These are phyloP conservation scores for Vavraia culicis DNA, from an alignment of 371 early-diverging fungal genomes.

Conservation along the genomic window DNA sequence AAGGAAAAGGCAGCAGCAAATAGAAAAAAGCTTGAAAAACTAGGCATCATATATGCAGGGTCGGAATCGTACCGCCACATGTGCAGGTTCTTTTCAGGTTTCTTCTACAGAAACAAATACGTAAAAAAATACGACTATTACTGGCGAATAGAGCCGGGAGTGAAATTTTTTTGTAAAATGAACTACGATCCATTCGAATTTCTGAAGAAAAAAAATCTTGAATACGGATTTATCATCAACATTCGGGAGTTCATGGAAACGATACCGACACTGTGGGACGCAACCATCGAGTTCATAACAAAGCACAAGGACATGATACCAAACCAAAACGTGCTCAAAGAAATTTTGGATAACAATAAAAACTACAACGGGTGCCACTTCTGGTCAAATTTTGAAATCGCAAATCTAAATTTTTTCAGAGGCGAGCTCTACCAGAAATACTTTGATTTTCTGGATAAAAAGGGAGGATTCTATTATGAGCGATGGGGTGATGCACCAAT, in stretches of 20 bases:
- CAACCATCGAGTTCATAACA: slow-evolving; percentile 44
- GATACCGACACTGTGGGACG: slow-evolving; percentile 56
- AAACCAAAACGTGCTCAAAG: slow-evolving; percentile 14
- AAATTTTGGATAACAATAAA: slow-evolving; percentile 30
- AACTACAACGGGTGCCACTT: slow-evolving; percentile 56
- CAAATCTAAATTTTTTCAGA: slow-evolving; percentile 56
- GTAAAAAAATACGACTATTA: slow-evolving; percentile 62
- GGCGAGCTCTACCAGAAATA: slow-evolving; percentile 49
- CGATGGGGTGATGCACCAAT: slow-evolving; percentile 84
- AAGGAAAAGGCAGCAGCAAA: slow-evolving; percentile 46
- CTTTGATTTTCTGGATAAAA: slow-evolving; percentile 58
- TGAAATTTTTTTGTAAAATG: slow-evolving; percentile 59
- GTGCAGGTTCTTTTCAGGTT: slow-evolving; percentile 71
- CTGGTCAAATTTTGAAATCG: slow-evolving; percentile 87
- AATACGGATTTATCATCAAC: slow-evolving; percentile 56
- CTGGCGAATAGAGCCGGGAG: slow-evolving; percentile 81
- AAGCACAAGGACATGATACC: slow-evolving; percentile 7
- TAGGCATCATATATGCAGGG: slow-evolving; percentile 57
- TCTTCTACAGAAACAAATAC: slow-evolving; percentile 59
- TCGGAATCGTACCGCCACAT: slow-evolving; percentile 66
- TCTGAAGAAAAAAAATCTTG: slow-evolving; percentile 50
- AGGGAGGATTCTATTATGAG: slow-evolving; percentile 76
- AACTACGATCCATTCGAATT: slow-evolving; percentile 61
- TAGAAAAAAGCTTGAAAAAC: slow-evolving; percentile 47
- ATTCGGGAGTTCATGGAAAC: slow-evolving; percentile 55